phyloP scores from a whole-genome alignment of 192 early-diverging fungal species.

The Coemansia sp. region DNA sequence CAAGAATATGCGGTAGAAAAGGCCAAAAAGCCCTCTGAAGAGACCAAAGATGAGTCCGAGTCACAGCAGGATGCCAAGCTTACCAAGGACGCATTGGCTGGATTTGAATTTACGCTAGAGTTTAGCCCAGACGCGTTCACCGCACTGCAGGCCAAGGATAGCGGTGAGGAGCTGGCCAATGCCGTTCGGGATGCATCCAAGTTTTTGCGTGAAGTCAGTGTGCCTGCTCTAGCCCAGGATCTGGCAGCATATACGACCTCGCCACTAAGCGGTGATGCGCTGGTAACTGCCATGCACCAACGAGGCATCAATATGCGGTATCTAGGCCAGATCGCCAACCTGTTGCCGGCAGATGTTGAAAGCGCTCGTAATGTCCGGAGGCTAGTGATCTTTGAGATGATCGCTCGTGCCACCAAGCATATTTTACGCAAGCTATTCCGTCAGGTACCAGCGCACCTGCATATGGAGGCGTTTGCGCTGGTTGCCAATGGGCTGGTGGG shows the following conservation, averaged over 20 bases:
- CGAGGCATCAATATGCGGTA: slow-evolving; percentile 98
- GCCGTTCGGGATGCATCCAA: slow-evolving; percentile 71
- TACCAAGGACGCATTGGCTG: slow-evolving; percentile 28
- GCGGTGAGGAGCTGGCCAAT: slow-evolving; percentile 52
- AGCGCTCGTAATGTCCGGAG: slow-evolving; percentile 44
- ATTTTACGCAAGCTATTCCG: slow-evolving; percentile 71
- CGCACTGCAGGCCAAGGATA: slow-evolving; percentile 38
- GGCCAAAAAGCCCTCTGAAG: slow-evolving; percentile 26
- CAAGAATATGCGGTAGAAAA: slow-evolving; percentile 46
- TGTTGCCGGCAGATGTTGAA: slow-evolving; percentile 54
- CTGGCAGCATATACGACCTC: slow-evolving; percentile 66
- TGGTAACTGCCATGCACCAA: slow-evolving; percentile 83
- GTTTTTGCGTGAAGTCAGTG: slow-evolving; percentile 69
- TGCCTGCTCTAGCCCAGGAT: slow-evolving; percentile 59
- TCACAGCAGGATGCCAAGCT: neutral
- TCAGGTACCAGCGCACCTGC: slow-evolving; percentile 56
- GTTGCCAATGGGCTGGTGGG: slow-evolving; percentile 82
- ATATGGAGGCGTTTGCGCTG: slow-evolving; percentile 69
- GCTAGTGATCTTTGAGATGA: slow-evolving; percentile 83
- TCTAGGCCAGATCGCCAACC: slow-evolving; percentile 70
- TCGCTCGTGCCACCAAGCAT: slow-evolving; percentile 80
- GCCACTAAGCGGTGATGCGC: slow-evolving; percentile 71
- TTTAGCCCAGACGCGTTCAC: slow-evolving; percentile 65
- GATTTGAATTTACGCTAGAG: slow-evolving; percentile 54
- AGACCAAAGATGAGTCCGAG: slow-evolving; percentile 5